Base-by-base conservation (phyloP, 805 yeast genomes). In the Pichia ethanolica region DNA sequence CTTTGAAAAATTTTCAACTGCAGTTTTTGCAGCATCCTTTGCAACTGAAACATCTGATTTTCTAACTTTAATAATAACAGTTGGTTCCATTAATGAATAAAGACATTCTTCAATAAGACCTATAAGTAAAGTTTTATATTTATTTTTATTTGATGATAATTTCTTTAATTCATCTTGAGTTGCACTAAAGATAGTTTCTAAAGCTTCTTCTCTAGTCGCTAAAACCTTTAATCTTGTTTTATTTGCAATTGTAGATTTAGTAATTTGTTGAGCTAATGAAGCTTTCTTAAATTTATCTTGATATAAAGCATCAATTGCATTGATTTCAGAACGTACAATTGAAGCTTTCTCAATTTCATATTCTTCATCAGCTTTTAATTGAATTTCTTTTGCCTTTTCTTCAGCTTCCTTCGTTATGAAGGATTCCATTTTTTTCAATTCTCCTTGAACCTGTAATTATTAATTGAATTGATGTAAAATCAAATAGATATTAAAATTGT, bases 371-470 rank as follows among this genome's bases (percentile, higher is more conserved):
- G 98, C 97, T 75, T 93, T 95, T 62, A 93, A 76, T 67, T 78
- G 83, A 65, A 93, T 89, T 71, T 93, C 99, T 68, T 87, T 88
- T 58, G 98, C 97, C 74, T 93, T 93, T 70, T 93, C 99, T 63
- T 90, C 95, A 38, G 99, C 99, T 74, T 93, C 99, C 79, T 91
- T 93, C 73, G 86, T 88, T 79, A 93, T 93, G 82, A 93, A 93
- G 66, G 95, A 90, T 68, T 91, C 96, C 97, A 93, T 93, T 77
- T 93, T 93, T 68, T 83, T 83, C 70, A 93, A 86, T 75, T 93
- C 99, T 60, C 89, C 89, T 64, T 86, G 89, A 59, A 91, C 98
- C 89, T 90, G 64, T 5, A 39, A 6, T 38, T 12, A 38, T 13
- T 20, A 20, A 20, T 20, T 20, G 20, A 20, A 20, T 20, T 20